These are phyloP conservation scores for Aspergillus unguis DNA, from an alignment of 2,329 filamentous ascomycete genomes.

Conservation along the genomic window DNA sequence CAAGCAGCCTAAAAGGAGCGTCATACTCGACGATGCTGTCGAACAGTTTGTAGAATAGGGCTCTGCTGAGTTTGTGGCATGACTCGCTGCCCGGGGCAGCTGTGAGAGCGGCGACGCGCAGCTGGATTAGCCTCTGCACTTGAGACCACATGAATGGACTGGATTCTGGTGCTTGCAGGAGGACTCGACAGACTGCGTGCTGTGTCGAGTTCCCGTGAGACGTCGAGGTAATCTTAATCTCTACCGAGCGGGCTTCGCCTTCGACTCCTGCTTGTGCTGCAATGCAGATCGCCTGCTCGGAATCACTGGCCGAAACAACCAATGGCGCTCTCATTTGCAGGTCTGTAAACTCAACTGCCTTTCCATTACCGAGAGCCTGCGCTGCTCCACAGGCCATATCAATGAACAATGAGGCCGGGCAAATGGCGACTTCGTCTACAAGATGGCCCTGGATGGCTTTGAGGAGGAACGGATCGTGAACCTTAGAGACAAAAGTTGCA, in stretches of 20 bases:
- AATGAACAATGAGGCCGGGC: conserved; percentile 60
- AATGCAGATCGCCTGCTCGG: too few relatives aligned
- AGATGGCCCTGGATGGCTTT: conserved; percentile 62
- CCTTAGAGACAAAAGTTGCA: conserved; percentile 64
- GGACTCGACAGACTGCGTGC: too few relatives aligned
- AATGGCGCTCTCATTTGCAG: too few relatives aligned
- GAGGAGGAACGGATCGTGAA: conserved; percentile 62
- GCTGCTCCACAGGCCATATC: conserved; percentile 65
- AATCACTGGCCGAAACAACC: too few relatives aligned
- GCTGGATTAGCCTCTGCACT: neutral
- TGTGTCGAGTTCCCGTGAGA: too few relatives aligned
- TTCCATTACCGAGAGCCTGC: too few relatives aligned
- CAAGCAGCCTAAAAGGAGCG: neutral
- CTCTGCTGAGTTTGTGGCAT: neutral
- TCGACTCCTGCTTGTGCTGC: too few relatives aligned
- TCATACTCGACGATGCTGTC: neutral
- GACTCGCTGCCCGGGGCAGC: neutral
- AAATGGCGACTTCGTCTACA: conserved; percentile 65
- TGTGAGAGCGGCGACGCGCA: neutral
- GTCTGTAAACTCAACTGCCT: too few relatives aligned
- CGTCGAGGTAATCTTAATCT: too few relatives aligned
- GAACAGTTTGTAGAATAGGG: neutral
- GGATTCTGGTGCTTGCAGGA: neutral
- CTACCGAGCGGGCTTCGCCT: too few relatives aligned
- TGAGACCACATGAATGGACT: neutral